Conservation (phyloP, 208 protist genomes). For the Acanthamoeba triangularis region DNA sequence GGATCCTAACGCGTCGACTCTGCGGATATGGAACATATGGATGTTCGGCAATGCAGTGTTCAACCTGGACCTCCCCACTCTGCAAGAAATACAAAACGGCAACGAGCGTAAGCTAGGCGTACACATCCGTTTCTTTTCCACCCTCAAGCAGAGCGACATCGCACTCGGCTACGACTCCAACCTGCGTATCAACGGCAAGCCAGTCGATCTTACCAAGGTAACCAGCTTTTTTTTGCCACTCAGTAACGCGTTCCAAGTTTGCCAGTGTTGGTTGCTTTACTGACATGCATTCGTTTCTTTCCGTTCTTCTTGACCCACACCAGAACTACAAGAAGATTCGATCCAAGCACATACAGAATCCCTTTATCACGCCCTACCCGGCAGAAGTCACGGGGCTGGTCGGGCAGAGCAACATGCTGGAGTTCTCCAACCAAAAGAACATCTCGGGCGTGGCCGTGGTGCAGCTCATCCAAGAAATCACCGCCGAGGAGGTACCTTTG, state of each 20-base stretch:
- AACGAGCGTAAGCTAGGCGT: not conserved
- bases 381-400: not conserved
- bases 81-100: not conserved
- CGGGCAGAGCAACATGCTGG: not conserved
- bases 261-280: too few relatives aligned
- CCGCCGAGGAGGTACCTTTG: not conserved
- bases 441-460: conserved; percentile 42
- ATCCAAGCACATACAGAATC: conserved; percentile 14
- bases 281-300: too few relatives aligned
- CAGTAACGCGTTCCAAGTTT: not conserved
- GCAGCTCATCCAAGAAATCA: conserved; percentile 59
- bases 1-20: not conserved
- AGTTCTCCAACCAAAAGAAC: conserved; percentile 23
- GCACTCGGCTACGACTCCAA: conserved; percentile 28
- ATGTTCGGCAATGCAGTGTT: not conserved
- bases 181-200: not conserved
- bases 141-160: conserved; percentile 9
- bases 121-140: conserved; percentile 32
- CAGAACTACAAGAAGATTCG: conserved; percentile 65
- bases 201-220: not conserved
- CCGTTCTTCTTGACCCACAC: not conserved
- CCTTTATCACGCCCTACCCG: conserved; percentile 18
- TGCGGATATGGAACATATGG: too few relatives aligned
- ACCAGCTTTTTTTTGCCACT: not conserved
- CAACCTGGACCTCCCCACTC: not conserved